Base-by-base conservation (phyloP, 1,284 basidiomycete species). In the Trichosporon asahii region DNA sequence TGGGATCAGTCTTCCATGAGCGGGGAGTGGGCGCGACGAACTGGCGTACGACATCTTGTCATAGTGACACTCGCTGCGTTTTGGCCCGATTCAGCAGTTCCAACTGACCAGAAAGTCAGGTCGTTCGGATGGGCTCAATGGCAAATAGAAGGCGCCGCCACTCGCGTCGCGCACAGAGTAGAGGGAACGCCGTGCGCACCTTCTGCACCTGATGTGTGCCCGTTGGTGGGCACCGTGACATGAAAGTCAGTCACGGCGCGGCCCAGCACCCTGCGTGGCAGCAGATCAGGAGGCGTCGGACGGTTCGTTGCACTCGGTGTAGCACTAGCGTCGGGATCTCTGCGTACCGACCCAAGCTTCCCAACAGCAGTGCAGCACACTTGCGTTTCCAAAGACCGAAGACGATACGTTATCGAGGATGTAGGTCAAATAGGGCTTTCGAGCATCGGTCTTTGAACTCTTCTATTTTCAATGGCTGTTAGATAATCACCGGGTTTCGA, bases 221-320 rank as follows among this genome's bases (percentile, higher is more conserved):
- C 11, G 11, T 11, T n/a, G 44, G 44, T 46, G 44, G 44, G 44
- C 66, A 44, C 57, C 66, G 66, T 66, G 66, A 66, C 66, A n/a
- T n/a, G n/a, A n/a, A n/a, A n/a, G n/a, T n/a, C n/a, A n/a, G n/a
- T n/a, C n/a, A n/a, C n/a, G n/a, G n/a, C n/a, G n/a, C n/a, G n/a
- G n/a, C n/a, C n/a, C n/a, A n/a, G n/a, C n/a, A n/a, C 31, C 6
- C 31, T 33, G 31, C 6, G 40, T n/a, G 18, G 40, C 40, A n/a
- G 40, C 15, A 12, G 35, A 37, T 37, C 35, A 14, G 9, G 11
- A 9, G 35, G 11, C 3, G 35, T 37, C 3, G 9, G 35, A 12
- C 14, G 11, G 18, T 12, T 1, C 12, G 49, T 23, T 25, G 49
- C 31, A 33, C 31, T 33, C 31, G 31, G 11, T 6, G 31, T 8